phyloP scores from a whole-genome alignment of 257 asterid genomes.

The Haberlea rhodopensis region DNA sequence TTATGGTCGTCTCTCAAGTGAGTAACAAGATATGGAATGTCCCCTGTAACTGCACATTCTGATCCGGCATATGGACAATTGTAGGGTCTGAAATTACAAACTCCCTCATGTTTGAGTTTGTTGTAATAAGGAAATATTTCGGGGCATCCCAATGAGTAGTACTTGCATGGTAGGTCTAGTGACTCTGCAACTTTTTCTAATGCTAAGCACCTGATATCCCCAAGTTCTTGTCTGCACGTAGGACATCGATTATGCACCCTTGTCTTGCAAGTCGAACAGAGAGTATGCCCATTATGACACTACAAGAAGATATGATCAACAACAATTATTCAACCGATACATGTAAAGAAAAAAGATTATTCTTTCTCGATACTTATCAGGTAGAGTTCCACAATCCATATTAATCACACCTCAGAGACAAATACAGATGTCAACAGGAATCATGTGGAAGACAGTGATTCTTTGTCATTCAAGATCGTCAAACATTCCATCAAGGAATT shows the following conservation, averaged over 20 bases:
- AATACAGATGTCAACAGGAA: not conserved
- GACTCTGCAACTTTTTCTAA: slow-evolving; percentile 88
- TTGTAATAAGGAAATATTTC: slow-evolving; percentile 86
- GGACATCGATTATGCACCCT: slow-evolving; percentile 87
- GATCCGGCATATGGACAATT: slow-evolving; percentile 92
- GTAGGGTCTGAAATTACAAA: slow-evolving; percentile 84
- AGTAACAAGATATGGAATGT: slow-evolving; percentile 69
- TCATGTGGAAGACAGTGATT: not conserved
- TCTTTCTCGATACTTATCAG: not conserved
- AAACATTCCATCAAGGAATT: not conserved
- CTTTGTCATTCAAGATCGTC: not conserved
- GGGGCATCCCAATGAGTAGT: slow-evolving; percentile 65
- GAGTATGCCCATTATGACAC: slow-evolving; percentile 94
- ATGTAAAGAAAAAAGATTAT: not conserved
- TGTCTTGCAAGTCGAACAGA: slow-evolving; percentile 81
- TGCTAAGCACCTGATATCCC: slow-evolving; percentile 88
- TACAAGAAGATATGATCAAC: slow-evolving; percentile 30
- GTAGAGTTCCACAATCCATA: not conserved
- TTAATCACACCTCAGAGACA: slow-evolving; percentile 2
- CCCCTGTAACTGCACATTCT: slow-evolving; percentile 73
- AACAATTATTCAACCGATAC: not conserved
- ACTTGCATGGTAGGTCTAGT: slow-evolving; percentile 78
- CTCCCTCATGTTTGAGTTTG: slow-evolving; percentile 76
- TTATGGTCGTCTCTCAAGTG: slow-evolving; percentile 87
- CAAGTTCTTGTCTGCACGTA: slow-evolving; percentile 91